Evolutionary conservation across 495 filamentous ascomycete species (phyloP), one percentile per base, ranked within the genome.

Genomic region (Lindgomyces ingoldianus): DNA sequence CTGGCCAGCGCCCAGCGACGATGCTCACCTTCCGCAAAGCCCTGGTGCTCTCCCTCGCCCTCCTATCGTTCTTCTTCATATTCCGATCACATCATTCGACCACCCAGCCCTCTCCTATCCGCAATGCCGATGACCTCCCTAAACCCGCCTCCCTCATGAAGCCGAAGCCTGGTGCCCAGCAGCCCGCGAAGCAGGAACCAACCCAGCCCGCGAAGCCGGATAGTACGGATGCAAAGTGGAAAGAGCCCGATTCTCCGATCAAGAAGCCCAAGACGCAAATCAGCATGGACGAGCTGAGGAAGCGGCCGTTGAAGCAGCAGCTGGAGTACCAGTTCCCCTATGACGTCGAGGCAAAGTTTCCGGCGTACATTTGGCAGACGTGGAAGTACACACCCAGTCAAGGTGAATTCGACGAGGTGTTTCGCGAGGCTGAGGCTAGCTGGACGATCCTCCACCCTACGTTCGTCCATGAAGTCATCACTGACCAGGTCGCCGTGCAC

Each of bases 301-400:
- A 66, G 42, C 56, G 68, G 69, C 85, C 90, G 11, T 77, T 98
- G 18, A 83, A 86, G 71, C 89, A 96, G 29, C 91, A 92, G 70
- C 82, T 98, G 52, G 89, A 85, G 39, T 96, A 95, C 79, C 89
- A 95, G 70, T 98, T 93, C 73, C 91, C 93, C 12, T 98, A 98
- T 78, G 87, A 95, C 67, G 82, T 92, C 48, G 86, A 91, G 65
- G 74, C 79, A 59, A 93, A 91, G 74, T 98, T 98, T 75, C 94
- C 94, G 0, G 93, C 91, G 26, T 98, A 96, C 76, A 95, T 98
- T 63, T 98, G 94, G 94, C 94, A 98, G 79, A 98, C 94, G 41
- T 98, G 94, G 94, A 96, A 95, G 76, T 90, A 88, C 73, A 89
- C 86, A 0, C 94, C 95, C 0, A 83, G 87, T 0, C 89, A 89